Evolutionary conservation across 2,329 filamentous ascomycete genomes (phyloP).

Genomic region (Zymoseptoria tritici): DNA sequence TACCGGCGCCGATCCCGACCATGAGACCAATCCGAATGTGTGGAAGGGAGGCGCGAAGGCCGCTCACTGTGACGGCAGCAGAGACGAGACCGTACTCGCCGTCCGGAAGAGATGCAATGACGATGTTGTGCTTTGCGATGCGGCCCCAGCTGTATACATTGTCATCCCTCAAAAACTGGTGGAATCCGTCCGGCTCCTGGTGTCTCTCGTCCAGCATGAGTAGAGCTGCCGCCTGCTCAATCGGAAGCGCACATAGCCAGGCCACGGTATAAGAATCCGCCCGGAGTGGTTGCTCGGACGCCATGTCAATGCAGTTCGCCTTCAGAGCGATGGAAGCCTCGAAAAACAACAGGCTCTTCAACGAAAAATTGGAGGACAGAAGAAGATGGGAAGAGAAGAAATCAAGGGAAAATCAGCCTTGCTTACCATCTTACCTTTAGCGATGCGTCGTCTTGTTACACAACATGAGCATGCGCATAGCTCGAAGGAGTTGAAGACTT

Average conservation of each 20-base stretch:
- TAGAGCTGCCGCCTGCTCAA: constrained; percentile 5
- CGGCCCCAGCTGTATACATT: constrained; percentile 13
- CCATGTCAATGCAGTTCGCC: too few species aligned
- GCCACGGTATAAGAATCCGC: constrained; percentile 3
- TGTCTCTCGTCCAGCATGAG: constrained; percentile 8
- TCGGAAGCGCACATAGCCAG: constrained; percentile 6
- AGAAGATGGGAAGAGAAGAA: too few species aligned
- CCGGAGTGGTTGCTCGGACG: too few species aligned
- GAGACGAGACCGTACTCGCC: constrained; percentile 12
- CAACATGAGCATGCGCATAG: too few species aligned
- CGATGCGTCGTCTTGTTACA: too few species aligned
- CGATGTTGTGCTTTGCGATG: constrained; percentile 20
- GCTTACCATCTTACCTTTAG: too few species aligned
- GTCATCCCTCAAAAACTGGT: constrained; percentile 1
- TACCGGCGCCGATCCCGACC: constrained; percentile 7
- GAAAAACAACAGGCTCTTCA: too few species aligned
- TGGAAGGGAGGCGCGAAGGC: constrained; percentile 5
- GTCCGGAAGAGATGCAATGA: constrained; percentile 17
- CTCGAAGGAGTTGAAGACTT: too few species aligned
- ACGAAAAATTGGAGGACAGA: too few species aligned
- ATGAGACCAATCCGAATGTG: constrained; percentile 6
- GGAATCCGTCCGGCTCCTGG: not conserved
- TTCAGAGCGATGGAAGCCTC: too few species aligned
- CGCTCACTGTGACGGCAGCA: constrained; percentile 10
- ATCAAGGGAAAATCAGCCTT: too few species aligned